Evolutionary conservation across 169 alveolate species (phyloP).

Genomic region (Cryptosporidium bovis): DNA sequence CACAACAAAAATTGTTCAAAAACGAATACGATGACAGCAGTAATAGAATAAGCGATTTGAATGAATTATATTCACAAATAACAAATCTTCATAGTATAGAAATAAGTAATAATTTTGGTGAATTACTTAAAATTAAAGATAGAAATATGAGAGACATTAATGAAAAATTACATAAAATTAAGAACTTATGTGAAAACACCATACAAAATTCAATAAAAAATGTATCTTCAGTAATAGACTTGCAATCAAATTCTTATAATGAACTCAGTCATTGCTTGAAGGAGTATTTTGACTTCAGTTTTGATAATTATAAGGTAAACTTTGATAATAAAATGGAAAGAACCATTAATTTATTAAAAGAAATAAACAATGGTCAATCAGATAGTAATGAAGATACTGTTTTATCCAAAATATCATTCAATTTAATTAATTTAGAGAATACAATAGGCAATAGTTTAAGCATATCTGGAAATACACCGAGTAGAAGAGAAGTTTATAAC

Average conservation of each 20-base stretch:
- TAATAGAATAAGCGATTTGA: conserved; percentile 22
- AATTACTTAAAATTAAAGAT: neutral
- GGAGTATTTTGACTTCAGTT: conserved; percentile 17
- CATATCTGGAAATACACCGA: conserved; percentile 29
- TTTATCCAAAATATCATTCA: neutral
- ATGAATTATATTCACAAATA: neutral
- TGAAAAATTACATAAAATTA: conserved; percentile 5
- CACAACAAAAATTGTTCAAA: neutral
- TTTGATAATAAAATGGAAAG: neutral
- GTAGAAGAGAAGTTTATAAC: conserved; percentile 16
- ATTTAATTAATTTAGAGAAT: conserved; percentile 14
- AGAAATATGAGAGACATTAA: neutral
- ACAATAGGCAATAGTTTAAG: neutral
- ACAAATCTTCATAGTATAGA: conserved; percentile 4
- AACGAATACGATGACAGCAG: conserved; percentile 10
- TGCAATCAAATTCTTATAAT: conserved; percentile 36
- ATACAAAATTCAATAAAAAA: conserved; percentile 21
- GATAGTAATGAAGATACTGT: neutral
- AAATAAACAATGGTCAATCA: neutral
- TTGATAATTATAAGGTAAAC: neutral
- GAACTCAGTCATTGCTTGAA: conserved; percentile 33
- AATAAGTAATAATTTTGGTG: conserved; percentile 9
- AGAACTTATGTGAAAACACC: conserved; percentile 3
- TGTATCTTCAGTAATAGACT: conserved; percentile 14
- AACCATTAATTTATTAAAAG: neutral